phyloP scores from a whole-genome alignment of 805 yeast species.

The Candida schatavii region DNA sequence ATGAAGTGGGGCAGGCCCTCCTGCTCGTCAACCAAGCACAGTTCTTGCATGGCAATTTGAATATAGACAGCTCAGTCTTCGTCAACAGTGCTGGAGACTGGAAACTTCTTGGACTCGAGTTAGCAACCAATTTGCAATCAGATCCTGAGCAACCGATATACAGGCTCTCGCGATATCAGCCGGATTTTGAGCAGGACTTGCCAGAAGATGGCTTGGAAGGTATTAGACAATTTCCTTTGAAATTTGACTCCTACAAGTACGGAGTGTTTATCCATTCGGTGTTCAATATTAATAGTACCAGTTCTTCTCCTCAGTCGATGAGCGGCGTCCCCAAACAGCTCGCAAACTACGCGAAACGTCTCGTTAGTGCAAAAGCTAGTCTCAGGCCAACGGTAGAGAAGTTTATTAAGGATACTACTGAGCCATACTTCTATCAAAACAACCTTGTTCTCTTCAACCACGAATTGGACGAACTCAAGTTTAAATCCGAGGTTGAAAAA shows the following conservation, averaged over 20 bases:
- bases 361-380: slow-evolving; percentile 35
- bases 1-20: slow-evolving; percentile 52
- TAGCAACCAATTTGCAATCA: slow-evolving; percentile 47
- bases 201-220: slow-evolving; percentile 57
- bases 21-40: slow-evolving; percentile 58
- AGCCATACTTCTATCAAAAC: slow-evolving; percentile 30
- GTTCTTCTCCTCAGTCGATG: slow-evolving; percentile 7
- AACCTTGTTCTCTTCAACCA: slow-evolving; percentile 51
- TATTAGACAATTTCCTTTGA: slow-evolving; percentile 33
- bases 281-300: slow-evolving; percentile 21
- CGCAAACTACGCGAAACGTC: slow-evolving; percentile 35
- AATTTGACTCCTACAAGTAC: slow-evolving; percentile 62
- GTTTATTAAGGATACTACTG: slow-evolving; percentile 23
- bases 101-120: slow-evolving; percentile 81
- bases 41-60: slow-evolving; percentile 64
- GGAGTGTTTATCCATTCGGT: slow-evolving; percentile 54
- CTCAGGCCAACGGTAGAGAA: slow-evolving; percentile 29
- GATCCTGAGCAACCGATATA: slow-evolving; percentile 46
- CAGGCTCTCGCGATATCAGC: slow-evolving; percentile 25
- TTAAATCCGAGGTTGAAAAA: slow-evolving; percentile 54
- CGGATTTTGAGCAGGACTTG: slow-evolving; percentile 22
- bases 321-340: slow-evolving; percentile 36
- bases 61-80: slow-evolving; percentile 51
- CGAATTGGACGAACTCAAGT: slow-evolving; percentile 53
- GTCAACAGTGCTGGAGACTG: slow-evolving; percentile 73